phyloP scores from a whole-genome alignment of 1,139 yeast species.

The Arxiozyma telluris region DNA sequence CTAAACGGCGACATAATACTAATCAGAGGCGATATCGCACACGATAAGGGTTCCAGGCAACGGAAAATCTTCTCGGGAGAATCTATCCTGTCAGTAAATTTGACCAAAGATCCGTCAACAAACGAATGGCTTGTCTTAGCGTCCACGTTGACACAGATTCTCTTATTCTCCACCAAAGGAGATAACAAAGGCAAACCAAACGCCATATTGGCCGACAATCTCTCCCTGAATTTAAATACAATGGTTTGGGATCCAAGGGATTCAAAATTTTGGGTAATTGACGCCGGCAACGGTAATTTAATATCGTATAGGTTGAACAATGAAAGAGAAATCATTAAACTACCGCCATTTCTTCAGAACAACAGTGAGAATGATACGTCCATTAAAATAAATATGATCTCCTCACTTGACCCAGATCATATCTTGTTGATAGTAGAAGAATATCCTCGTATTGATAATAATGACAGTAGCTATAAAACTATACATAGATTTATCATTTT shows the following conservation, averaged over 20 bases:
- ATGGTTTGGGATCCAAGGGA: conserved; percentile 32
- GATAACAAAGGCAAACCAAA: conserved; percentile 65
- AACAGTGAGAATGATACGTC: conserved; percentile 32
- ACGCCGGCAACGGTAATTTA: not conserved
- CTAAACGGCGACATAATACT: conserved; percentile 80
- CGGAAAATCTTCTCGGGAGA: conserved; percentile 65
- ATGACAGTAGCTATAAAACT: conserved; percentile 35
- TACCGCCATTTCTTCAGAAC: conserved; percentile 20
- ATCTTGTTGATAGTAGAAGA: conserved; percentile 33
- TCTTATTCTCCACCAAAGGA: conserved; percentile 73
- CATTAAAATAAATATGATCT: conserved; percentile 46
- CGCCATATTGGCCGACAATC: conserved; percentile 46
- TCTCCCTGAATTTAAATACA: conserved; percentile 71
- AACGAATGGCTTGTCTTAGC: conserved; percentile 11
- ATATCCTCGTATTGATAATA: conserved; percentile 18
- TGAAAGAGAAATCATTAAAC: conserved; percentile 47
- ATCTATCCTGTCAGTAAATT: conserved; percentile 66
- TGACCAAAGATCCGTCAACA: conserved; percentile 16
- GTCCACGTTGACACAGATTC: conserved; percentile 47
- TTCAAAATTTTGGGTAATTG: conserved; percentile 20
- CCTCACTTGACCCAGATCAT: conserved; percentile 36
- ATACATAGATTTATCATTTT: conserved; percentile 46
- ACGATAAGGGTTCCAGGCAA: conserved; percentile 88
- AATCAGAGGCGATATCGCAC: conserved; percentile 75
- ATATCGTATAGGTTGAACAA: conserved; percentile 35